Conservation (phyloP, 176 grass and related monocot genomes). For the Carex cristatella region DNA sequence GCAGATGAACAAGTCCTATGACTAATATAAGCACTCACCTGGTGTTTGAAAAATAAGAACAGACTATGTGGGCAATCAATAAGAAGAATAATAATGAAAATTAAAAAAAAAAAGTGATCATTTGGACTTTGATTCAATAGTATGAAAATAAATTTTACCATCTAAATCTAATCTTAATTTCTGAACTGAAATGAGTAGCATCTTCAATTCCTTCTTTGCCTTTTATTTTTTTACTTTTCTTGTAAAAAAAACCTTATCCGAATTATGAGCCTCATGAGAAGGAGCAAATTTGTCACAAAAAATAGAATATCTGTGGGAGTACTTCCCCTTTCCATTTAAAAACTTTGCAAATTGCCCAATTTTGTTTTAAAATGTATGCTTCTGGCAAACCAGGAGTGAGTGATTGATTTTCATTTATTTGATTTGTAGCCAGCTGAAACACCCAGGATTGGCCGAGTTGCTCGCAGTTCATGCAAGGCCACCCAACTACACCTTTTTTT, state of each 20-base stretch:
- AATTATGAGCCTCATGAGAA: background rate
- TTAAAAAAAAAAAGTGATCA: background rate
- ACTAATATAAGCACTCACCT: background rate
- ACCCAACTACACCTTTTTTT: slow-evolving; percentile 84
- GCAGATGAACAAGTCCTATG: background rate
- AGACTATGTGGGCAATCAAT: background rate
- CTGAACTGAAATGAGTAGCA: background rate
- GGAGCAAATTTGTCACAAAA: too few relatives aligned
- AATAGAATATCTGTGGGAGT: background rate
- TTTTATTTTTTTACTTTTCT: background rate
- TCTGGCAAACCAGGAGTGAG: background rate
- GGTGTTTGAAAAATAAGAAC: background rate
- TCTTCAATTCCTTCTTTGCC: background rate
- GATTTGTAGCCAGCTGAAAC: slow-evolving; percentile 60
- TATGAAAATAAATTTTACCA: background rate
- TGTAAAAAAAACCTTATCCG: background rate
- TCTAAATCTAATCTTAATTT: background rate
- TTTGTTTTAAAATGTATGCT: background rate
- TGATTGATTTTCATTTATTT: background rate
- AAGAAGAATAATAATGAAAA: background rate
- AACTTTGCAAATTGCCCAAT: background rate
- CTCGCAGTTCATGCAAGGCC: slow-evolving; percentile 75
- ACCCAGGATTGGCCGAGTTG: slow-evolving; percentile 70
- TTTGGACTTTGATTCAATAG: background rate
- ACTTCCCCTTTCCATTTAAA: background rate